Conservation (phyloP, 352 stramenopile species). For the Pythium chondricola region DNA sequence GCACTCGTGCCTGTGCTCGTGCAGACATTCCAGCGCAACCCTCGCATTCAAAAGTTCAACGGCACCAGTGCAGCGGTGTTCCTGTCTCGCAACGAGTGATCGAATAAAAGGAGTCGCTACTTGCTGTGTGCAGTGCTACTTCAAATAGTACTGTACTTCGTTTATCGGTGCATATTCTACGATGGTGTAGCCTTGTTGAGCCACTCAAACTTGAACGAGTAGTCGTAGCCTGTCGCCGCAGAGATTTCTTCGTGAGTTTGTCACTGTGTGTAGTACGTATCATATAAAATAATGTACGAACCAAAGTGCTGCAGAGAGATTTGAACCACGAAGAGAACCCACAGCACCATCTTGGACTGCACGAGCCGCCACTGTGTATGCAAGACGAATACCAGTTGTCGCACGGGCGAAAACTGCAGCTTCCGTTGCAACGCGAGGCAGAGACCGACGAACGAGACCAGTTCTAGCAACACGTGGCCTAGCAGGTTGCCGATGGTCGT, state of each 20-base stretch:
- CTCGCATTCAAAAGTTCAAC: constrained; percentile 51
- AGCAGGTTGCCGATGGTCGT: constrained; percentile 1
- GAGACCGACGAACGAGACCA: constrained; percentile 22
- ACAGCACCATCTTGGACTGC: constrained; percentile 16
- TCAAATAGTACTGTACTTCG: too few species aligned
- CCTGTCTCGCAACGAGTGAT: constrained; percentile 33
- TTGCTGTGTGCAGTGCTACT: too few species aligned
- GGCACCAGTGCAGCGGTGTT: constrained; percentile 40
- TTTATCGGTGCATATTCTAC: neutral
- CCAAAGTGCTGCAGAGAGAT: constrained; percentile 12
- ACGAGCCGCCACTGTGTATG: constrained; percentile 23
- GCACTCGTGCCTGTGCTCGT: constrained; percentile 28
- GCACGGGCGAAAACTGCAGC: constrained; percentile 18
- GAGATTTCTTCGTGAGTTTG: too few species aligned
- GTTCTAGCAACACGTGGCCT: constrained; percentile 25
- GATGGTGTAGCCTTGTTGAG: neutral
- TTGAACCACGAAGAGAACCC: constrained; percentile 8
- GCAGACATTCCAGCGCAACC: constrained; percentile 35
- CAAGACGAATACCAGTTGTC: constrained; percentile 32
- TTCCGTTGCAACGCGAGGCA: constrained; percentile 20
- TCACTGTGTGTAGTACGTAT: too few species aligned
- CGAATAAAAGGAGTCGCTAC: neutral
- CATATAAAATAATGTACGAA: neutral
- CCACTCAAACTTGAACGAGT: constrained; percentile 12
- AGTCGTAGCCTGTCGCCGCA: constrained; percentile 5